These are phyloP conservation scores for Colletotrichum costaricense DNA, from an alignment of 2,329 filamentous ascomycete species.

Conservation along the genomic window DNA sequence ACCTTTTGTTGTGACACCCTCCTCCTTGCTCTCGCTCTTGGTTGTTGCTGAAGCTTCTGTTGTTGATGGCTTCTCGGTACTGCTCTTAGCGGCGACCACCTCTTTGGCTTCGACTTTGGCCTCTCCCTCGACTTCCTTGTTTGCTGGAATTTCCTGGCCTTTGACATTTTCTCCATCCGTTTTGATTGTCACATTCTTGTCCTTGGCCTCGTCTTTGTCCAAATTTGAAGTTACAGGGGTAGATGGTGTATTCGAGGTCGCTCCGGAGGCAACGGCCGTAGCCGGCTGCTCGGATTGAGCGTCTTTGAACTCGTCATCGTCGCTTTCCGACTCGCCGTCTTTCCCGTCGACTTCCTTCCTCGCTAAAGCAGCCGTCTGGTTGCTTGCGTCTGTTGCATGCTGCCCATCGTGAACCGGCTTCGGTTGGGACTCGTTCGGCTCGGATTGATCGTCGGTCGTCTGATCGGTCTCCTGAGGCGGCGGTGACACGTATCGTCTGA, in stretches of 20 bases:
- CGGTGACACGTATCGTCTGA: slow-evolving; percentile 60
- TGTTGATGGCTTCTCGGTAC: background rate
- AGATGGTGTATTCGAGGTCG: slow-evolving; percentile 24
- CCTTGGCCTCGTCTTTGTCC: slow-evolving; percentile 16
- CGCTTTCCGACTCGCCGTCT: slow-evolving; percentile 40
- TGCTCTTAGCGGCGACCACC: background rate
- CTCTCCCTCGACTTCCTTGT: background rate
- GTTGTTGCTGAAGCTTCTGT: background rate
- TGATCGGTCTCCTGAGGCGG: slow-evolving; percentile 30
- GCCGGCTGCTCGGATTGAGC: slow-evolving; percentile 37
- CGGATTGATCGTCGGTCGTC: slow-evolving; percentile 16
- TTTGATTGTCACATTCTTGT: background rate
- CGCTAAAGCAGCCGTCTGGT: slow-evolving; percentile 28
- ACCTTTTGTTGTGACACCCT: background rate
- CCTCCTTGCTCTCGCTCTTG: background rate
- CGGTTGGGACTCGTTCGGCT: slow-evolving; percentile 6
- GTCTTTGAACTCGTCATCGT: slow-evolving; percentile 43
- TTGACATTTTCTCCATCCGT: slow-evolving; percentile 17
- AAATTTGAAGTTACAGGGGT: slow-evolving; percentile 25
- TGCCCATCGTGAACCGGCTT: slow-evolving; percentile 19
- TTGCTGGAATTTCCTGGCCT: background rate
- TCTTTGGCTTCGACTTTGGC: slow-evolving; percentile 3
- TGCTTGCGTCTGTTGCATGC: slow-evolving; percentile 6
- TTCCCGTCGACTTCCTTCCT: slow-evolving; percentile 17
- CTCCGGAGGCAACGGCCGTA: slow-evolving; percentile 20